These are phyloP conservation scores for Aristolochia fimbriata DNA, from an alignment of 164 flowering plant species.

Conservation along the genomic window DNA sequence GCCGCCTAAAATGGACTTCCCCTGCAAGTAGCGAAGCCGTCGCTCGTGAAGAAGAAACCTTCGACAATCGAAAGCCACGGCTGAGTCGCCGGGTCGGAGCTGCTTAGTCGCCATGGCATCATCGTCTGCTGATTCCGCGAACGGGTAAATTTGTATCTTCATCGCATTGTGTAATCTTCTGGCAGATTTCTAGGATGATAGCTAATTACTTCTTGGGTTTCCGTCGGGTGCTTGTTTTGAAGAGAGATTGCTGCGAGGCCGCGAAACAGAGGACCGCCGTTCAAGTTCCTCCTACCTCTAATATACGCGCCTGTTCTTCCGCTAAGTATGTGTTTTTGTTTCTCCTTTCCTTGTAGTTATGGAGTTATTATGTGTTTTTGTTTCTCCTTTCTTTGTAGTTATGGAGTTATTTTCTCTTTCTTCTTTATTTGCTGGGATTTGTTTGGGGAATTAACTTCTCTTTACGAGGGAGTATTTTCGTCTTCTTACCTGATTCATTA, in stretches of 20 bases:
- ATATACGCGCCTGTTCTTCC: conserved; percentile 93
- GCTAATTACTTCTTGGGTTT: neutral
- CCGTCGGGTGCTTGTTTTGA: neutral
- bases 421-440: too few species aligned
- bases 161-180: neutral
- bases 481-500: too few species aligned
- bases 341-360: neutral
- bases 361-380: too few species aligned
- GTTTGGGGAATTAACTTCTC: too few species aligned
- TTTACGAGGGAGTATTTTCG: too few species aligned
- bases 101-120: conserved; percentile 13
- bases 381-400: too few species aligned
- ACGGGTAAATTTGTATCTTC: conserved; percentile 11
- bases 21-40: too few species aligned
- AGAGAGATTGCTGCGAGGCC: conserved; percentile 35
- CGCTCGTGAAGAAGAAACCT: too few species aligned
- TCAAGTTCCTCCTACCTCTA: conserved; percentile 73
- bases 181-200: neutral
- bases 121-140: conserved; percentile 18
- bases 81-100: neutral
- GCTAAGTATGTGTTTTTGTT: conserved; percentile 54
- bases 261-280: conserved; percentile 34
- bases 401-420: too few species aligned
- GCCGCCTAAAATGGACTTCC: too few species aligned
- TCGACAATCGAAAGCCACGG: too few species aligned